phyloP scores from a whole-genome alignment of 2,329 filamentous ascomycete genomes.

The Penicillium hordei region DNA sequence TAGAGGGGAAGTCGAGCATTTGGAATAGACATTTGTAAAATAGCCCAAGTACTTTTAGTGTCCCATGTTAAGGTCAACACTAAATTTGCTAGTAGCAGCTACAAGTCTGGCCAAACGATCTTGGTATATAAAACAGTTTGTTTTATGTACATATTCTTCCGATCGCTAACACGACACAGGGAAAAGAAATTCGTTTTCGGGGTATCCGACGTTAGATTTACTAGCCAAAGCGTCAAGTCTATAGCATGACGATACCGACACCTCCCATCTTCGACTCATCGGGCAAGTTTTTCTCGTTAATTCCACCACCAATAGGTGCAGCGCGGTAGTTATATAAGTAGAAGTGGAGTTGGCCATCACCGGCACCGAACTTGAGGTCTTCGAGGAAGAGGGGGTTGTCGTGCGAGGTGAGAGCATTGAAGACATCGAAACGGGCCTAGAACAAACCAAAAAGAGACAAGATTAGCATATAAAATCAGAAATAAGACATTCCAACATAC shows the following conservation, averaged over 20 bases:
- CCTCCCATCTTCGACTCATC: conserved; percentile 79
- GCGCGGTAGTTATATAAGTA: conserved; percentile 98
- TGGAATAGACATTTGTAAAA: neutral
- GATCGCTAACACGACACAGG: conserved; percentile 6
- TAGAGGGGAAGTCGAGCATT: neutral
- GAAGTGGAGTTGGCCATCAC: conserved; percentile 93
- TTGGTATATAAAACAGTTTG: neutral
- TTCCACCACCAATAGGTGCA: conserved; percentile 78
- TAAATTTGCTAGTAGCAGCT: neutral
- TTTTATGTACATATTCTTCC: conserved; percentile 1
- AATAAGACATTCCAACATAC: conserved; percentile 35
- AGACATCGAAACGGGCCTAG: conserved; percentile 81
- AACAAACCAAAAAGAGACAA: neutral
- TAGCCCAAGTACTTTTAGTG: no score
- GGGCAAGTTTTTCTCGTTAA: conserved; percentile 74
- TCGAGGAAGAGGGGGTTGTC: conserved; percentile 93
- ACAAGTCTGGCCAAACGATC: neutral
- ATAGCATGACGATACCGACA: conserved; percentile 84
- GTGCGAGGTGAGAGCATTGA: conserved; percentile 90
- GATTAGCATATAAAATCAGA: conserved; percentile 2
- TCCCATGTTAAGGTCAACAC: neutral
- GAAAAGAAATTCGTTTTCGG: conserved; percentile 15
- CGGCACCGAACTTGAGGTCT: conserved; percentile 89
- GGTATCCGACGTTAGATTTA: conserved; percentile 16
- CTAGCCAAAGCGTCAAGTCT: conserved; percentile 20